A percentile compares a stretch with the other conserved stretches of the same genome.
Conservation (phyloP, 1,284 basidiomycete species). For the Wolfiporia cocos region DNA sequence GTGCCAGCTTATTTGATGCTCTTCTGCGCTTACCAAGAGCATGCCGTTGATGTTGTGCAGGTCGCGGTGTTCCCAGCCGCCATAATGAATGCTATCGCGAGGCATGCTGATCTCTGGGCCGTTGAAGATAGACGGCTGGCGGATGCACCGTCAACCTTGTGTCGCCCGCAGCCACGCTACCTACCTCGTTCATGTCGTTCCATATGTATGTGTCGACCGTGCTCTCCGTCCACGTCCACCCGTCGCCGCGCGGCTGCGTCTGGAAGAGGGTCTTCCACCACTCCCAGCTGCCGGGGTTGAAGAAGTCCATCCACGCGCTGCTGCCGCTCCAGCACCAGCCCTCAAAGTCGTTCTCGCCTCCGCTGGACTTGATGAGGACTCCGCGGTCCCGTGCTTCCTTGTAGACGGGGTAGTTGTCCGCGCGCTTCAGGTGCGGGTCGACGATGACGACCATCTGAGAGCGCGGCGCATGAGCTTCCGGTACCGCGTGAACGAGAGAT, state of each 20-base stretch:
- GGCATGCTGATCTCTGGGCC: constrained; percentile 98
- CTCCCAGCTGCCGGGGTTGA: constrained; percentile 85
- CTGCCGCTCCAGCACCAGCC: constrained; percentile 99
- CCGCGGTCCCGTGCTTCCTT: constrained; percentile 77
- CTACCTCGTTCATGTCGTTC: constrained; percentile 98
- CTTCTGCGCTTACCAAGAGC: constrained; percentile 68
- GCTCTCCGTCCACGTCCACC: constrained; percentile 71
- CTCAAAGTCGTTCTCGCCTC: constrained; percentile 83
- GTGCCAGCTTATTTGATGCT: background rate
- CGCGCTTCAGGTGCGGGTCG: constrained; percentile 93
- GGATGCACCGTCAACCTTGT: background rate
- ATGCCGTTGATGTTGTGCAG: constrained; percentile 93
- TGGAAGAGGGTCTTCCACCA: constrained; percentile 91
- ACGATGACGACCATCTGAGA: constrained; percentile 92
- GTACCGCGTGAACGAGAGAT: background rate
- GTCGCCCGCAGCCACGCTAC: background rate
- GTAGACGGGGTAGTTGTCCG: constrained; percentile 79
- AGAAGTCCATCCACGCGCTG: constrained; percentile 95
- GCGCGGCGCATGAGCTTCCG: constrained; percentile 2
- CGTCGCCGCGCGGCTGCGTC: constrained; percentile 39
- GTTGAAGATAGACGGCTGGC: constrained; percentile 91
- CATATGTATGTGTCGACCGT: constrained; percentile 86
- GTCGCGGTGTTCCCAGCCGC: constrained; percentile 97
- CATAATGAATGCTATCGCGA: constrained; percentile 87
- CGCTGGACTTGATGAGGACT: constrained; percentile 77